Evolutionary conservation across 2,329 filamentous ascomycete genomes (phyloP).

Genomic region (Fusarium marasasianum): DNA sequence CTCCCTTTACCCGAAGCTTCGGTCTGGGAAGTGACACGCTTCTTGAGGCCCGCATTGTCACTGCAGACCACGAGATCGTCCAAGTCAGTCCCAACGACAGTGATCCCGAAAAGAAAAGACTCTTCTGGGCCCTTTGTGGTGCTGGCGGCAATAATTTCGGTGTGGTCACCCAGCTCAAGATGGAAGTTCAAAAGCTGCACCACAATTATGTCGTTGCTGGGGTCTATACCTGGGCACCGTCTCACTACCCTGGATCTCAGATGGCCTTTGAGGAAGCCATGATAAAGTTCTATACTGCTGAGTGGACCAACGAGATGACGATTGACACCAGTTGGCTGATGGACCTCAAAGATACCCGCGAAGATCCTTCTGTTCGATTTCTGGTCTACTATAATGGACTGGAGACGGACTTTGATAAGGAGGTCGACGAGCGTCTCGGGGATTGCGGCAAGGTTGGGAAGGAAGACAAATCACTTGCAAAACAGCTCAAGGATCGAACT

Average conservation of each 20-base stretch:
- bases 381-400: slow-evolving; percentile 26
- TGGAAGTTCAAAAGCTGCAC: slow-evolving; percentile 33
- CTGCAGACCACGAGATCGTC: background rate
- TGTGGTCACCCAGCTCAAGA: slow-evolving; percentile 47
- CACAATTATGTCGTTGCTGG: slow-evolving; percentile 36
- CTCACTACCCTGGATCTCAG: too few species aligned
- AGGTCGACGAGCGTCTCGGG: too few species aligned
- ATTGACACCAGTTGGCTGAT: slow-evolving; percentile 40
- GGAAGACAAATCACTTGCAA: background rate
- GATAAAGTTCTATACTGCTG: slow-evolving; percentile 38
- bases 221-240: too few species aligned
- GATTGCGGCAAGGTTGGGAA: too few species aligned
- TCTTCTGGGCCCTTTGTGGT: slow-evolving; percentile 53
- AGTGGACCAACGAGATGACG: slow-evolving; percentile 43
- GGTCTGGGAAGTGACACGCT: slow-evolving; percentile 20
- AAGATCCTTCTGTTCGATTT: slow-evolving; percentile 14
- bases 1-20: slow-evolving; percentile 45
- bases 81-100: accelerated
- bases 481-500: slow-evolving; percentile 38
- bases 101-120: background rate
- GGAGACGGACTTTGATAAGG: too few species aligned
- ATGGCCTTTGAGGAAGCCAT: too few species aligned
- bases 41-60: slow-evolving; percentile 4
- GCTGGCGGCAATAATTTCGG: slow-evolving; percentile 54
- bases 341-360: slow-evolving; percentile 1